phyloP scores from a whole-genome alignment of 768 basidiomycete genomes.

The Hebeloma cylindrosporum region DNA sequence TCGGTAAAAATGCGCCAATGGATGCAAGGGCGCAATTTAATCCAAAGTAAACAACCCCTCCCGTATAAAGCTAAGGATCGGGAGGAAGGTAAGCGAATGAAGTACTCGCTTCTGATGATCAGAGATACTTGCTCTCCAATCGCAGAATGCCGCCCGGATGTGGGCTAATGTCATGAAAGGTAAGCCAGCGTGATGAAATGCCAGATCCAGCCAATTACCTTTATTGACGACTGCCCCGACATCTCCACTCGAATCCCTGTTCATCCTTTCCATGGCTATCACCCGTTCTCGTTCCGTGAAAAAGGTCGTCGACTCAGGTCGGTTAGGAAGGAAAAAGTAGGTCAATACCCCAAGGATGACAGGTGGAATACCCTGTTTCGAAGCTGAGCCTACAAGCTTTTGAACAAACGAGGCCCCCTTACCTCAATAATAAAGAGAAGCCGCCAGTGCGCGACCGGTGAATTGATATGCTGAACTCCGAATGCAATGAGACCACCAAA shows the following conservation, averaged over 20 bases:
- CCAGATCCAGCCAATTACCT: slow-evolving; percentile 38
- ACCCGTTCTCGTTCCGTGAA: slow-evolving; percentile 54
- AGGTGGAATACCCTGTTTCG: slow-evolving; percentile 60
- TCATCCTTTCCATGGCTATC: slow-evolving; percentile 67
- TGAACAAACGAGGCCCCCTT: slow-evolving; percentile 1
- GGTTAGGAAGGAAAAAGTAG: slow-evolving; percentile 59
- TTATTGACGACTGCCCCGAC: slow-evolving; percentile 62
- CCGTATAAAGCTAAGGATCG: slow-evolving; percentile 51
- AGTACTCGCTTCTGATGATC: too few relatives aligned
- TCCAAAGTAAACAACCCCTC: slow-evolving; percentile 76
- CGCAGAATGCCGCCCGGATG: slow-evolving; percentile 58
- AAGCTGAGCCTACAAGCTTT: background rate
- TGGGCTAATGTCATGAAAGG: slow-evolving; percentile 44
- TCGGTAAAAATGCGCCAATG: slow-evolving; percentile 81
- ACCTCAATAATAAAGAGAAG: slow-evolving; percentile 77
- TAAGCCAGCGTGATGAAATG: background rate
- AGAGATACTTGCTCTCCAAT: slow-evolving; percentile 66
- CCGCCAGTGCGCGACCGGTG: slow-evolving; percentile 53
- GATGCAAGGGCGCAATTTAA: slow-evolving; percentile 77
- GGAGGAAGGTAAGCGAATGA: slow-evolving; percentile 1
- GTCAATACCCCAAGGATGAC: slow-evolving; percentile 59
- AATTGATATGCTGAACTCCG: slow-evolving; percentile 64
- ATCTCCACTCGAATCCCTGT: slow-evolving; percentile 66
- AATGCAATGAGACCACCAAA: slow-evolving; percentile 86
- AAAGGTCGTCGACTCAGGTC: slow-evolving; percentile 68